These are phyloP conservation scores for Fusarium tuaranense DNA, from an alignment of 2,329 filamentous ascomycete species.

Conservation along the genomic window DNA sequence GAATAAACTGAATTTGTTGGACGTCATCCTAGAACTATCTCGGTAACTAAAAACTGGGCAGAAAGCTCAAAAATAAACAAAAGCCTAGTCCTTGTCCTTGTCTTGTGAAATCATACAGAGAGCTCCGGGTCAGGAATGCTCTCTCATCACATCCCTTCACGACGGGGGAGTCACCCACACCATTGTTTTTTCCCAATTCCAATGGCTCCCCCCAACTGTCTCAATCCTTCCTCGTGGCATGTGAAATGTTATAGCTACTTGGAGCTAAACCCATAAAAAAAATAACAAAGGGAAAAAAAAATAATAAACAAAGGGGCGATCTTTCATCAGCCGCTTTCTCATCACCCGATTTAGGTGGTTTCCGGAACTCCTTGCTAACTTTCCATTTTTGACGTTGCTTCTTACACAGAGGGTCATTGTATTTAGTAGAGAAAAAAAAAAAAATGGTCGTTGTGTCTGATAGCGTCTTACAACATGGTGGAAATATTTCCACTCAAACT, in stretches of 20 bases:
- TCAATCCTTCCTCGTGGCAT: slow-evolving; percentile 17
- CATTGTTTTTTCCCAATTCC: slow-evolving; percentile 14
- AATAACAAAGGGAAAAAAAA: slow-evolving; percentile 21
- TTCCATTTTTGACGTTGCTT: slow-evolving; percentile 15
- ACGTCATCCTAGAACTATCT: slow-evolving; percentile 18
- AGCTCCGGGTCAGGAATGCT: slow-evolving; percentile 26
- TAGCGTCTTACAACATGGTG: slow-evolving; percentile 22
- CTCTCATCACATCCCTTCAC: slow-evolving; percentile 30
- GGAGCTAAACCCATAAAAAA: background rate
- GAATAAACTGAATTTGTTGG: slow-evolving; percentile 1
- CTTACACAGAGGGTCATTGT: slow-evolving; percentile 13
- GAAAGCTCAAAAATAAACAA: slow-evolving; percentile 25
- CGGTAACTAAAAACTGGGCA: background rate
- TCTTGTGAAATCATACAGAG: slow-evolving; percentile 10
- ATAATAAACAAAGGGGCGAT: slow-evolving; percentile 13
- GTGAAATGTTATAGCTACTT: slow-evolving; percentile 2
- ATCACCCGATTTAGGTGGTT: slow-evolving; percentile 2
- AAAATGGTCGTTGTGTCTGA: slow-evolving; percentile 23
- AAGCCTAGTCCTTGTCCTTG: background rate
- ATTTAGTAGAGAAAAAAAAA: background rate
- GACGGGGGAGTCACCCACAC: slow-evolving; percentile 1
- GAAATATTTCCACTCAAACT: slow-evolving; percentile 11
- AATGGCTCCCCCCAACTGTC: slow-evolving; percentile 5
- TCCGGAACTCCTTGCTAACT: slow-evolving; percentile 32
- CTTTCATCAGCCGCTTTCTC: slow-evolving; percentile 11